phyloP scores from a whole-genome alignment of 371 early-diverging fungal species.

The Blastocladiella emersonii region DNA sequence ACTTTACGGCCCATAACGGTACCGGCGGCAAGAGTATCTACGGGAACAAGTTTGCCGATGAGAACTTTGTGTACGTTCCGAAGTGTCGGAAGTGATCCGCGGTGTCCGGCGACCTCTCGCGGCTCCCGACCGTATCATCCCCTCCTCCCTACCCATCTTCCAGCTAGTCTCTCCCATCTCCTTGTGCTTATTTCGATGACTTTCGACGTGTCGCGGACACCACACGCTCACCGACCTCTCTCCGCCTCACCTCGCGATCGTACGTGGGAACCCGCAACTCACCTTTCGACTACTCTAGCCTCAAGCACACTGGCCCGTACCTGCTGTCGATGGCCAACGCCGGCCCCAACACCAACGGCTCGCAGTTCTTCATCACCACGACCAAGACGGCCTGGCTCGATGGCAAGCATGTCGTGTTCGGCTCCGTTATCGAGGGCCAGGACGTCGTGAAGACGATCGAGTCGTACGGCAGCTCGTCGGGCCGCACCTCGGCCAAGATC shows the following conservation, averaged over 20 bases:
- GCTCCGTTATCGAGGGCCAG: constrained; percentile 64
- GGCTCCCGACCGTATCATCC: no score
- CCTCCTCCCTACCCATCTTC: no score
- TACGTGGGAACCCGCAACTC: no score
- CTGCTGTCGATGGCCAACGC: constrained; percentile 92
- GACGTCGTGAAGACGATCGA: neutral
- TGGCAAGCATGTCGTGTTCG: constrained; percentile 99
- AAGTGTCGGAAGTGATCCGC: no score
- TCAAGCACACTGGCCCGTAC: constrained; percentile 39
- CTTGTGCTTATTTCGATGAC: no score
- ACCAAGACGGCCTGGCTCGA: constrained; percentile 81
- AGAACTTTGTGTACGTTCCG: no score
- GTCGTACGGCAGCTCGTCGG: constrained; percentile 47
- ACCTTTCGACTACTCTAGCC: no score
- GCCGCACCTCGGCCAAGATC: constrained; percentile 47
- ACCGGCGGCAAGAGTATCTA: constrained; percentile 51
- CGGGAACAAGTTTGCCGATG: constrained; percentile 48
- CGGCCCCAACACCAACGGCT: constrained; percentile 70
- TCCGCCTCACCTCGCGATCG: no score
- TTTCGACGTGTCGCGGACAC: no score
- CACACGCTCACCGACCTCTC: no score
- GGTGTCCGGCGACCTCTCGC: no score
- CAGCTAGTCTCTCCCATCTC: no score
- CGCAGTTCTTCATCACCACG: constrained; percentile 97
- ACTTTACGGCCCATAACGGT: constrained; percentile 37